Percentiles rank a stretch among this genome's conserved stretches.
These are phyloP conservation scores for Syncephalastrum contaminatum DNA, from an alignment of 371 early-diverging fungal species.

Conservation along the genomic window DNA sequence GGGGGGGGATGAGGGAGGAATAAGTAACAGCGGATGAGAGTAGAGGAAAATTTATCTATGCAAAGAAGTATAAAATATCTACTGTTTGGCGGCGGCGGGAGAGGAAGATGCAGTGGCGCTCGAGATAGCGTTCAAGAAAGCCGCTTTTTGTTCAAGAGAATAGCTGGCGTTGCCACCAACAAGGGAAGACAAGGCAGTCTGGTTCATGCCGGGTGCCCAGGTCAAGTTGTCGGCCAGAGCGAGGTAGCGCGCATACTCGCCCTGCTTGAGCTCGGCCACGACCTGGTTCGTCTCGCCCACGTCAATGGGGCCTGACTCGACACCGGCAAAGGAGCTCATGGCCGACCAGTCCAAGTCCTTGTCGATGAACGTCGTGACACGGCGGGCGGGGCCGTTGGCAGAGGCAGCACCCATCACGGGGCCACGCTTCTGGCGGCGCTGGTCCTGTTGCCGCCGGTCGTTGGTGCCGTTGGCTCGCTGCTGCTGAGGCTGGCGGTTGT, in stretches of 20 bases:
- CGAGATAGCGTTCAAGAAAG: conserved; percentile 32
- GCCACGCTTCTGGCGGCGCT: conserved; percentile 12
- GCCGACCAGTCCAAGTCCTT: conserved; percentile 45
- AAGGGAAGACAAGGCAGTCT: conserved; percentile 19
- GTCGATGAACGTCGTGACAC: conserved; percentile 43
- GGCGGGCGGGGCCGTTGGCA: conserved; percentile 13
- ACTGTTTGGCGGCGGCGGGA: conserved; percentile 16
- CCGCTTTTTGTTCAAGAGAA: conserved; percentile 34
- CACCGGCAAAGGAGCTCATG: neutral
- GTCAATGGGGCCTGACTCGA: conserved; percentile 5
- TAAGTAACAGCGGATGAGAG: too few relatives aligned
- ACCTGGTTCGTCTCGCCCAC: conserved; percentile 5
- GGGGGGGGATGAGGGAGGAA: too few relatives aligned
- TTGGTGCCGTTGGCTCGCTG: neutral
- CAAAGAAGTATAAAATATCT: too few relatives aligned
- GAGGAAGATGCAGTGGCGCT: conserved; percentile 20
- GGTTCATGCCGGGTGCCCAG: conserved; percentile 21
- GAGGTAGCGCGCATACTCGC: conserved; percentile 38
- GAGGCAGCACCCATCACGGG: neutral
- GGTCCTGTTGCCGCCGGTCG: conserved; percentile 5
- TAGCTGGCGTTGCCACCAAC: conserved; percentile 42
- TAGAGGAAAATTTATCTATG: too few relatives aligned
- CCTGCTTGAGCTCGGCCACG: conserved; percentile 24
- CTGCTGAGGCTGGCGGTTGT: neutral
- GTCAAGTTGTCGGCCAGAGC: conserved; percentile 18